Conservation (phyloP, 2,329 filamentous ascomycete species). For the Knufia fluminis region DNA sequence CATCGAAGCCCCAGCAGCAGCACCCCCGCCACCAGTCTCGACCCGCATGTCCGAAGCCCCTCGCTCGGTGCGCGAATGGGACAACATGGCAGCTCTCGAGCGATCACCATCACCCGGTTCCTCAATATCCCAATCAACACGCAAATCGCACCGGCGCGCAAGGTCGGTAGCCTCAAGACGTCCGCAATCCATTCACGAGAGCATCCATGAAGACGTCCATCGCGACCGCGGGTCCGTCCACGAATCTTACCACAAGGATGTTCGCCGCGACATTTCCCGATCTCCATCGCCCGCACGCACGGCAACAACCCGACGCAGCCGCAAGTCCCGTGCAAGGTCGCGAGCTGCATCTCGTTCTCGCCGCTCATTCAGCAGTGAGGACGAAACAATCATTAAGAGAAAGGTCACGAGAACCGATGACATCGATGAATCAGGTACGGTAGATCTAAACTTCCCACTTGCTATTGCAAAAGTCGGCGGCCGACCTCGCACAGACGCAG, state of each 20-base stretch:
- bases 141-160: not conserved
- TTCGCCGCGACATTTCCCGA: conserved; percentile 1
- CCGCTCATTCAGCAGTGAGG: not conserved
- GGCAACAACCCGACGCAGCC: conserved; percentile 10
- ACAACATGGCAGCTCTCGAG: conserved; percentile 20
- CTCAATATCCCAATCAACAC: conserved; percentile 12
- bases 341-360: not conserved
- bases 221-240: conserved; percentile 21
- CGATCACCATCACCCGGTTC: conserved; percentile 19
- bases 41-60: conserved; percentile 24
- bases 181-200: not conserved
- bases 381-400: conserved; percentile 19
- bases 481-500: conserved; percentile 44
- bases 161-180: not conserved
- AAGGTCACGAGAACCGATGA: conserved; percentile 30
- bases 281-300: conserved; percentile 8
- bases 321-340: conserved; percentile 13
- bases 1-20: conserved; percentile 24
- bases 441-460: conserved; percentile 33
- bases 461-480: conserved; percentile 44
- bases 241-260: conserved; percentile 14
- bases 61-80: conserved; percentile 28
- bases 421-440: conserved; percentile 38
- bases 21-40: too few species aligned
- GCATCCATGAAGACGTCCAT: conserved; percentile 25